Evolutionary conservation across 1,284 basidiomycete species (phyloP), one percentile per base, ranked within the genome.

Genomic region (Trichosporon inkin): DNA sequence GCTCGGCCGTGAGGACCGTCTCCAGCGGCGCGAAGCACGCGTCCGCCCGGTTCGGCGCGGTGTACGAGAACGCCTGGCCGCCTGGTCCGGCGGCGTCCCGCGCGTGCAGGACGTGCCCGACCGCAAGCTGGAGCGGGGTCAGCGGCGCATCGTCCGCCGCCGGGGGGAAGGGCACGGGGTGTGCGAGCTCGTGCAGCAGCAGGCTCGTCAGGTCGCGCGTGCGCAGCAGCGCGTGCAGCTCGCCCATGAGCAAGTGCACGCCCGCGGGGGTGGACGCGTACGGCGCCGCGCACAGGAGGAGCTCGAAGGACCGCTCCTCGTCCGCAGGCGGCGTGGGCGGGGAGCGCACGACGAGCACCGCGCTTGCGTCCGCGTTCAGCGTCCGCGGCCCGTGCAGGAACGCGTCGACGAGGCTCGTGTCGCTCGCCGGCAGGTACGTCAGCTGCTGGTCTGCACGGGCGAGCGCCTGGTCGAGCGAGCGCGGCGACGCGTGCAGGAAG

Each of bases 381-480:
- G 44, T 49, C 6, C 44, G 44, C 6, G 44, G 44, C 2, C 44
- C 44, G 44, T 49, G 44, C 5, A 49, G 24, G 24, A 49, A 49
- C 6, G 44, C 44, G n/a, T 49, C 44, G 16, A 49, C 44, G 6
- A 49, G 44, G 10, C n/a, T 22, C 24, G 22, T 32, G 17, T 49
- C 22, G 14, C 24, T n/a, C 16, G 14, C 44, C 2, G 44, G 44
- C 24, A 49, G 24, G 28, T 49, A 49, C 2, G 44, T 49, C 24
- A 49, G 44, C n/a, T 49, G 44, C 44, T 49, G 44, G 24, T 49
- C 22, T 49, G 44, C 44, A 5, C 44, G 24, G 6, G 44, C 44
- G 6, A 49, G 24, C 14, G 44, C 44, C 22, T 28, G 44, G 24
- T 49, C 44, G 14, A 49, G 16, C 4, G 14, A n/a, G 16, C 22